Evolutionary conservation across 805 yeast species (phyloP).

Genomic region (Jamesozyma hellenica): DNA sequence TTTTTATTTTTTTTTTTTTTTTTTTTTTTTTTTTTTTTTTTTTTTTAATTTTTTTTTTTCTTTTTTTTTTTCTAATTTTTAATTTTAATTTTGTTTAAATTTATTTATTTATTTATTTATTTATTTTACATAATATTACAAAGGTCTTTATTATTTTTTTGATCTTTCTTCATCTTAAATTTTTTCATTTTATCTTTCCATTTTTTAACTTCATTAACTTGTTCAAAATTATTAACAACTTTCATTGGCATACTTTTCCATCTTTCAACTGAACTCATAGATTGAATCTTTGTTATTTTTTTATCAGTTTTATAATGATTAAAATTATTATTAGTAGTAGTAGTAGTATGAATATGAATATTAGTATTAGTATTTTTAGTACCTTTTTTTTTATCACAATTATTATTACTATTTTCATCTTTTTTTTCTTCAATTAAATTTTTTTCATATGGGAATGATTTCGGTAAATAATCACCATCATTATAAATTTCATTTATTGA

Average conservation of each 20-base stretch:
- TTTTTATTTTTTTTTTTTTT: neutral
- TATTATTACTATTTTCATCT: too few relatives aligned
- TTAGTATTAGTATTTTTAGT: too few relatives aligned
- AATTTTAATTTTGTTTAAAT: neutral
- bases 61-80: neutral
- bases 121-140: conserved; percentile 11
- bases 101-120: neutral
- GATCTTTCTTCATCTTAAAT: conserved; percentile 8
- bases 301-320: too few relatives aligned
- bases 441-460: neutral
- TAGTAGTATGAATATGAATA: too few relatives aligned
- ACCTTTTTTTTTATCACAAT: neutral
- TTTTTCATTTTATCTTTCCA: conserved; percentile 19
- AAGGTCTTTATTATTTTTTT: conserved; percentile 8
- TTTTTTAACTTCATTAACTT: conserved; percentile 9
- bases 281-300: neutral
- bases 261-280: conserved; percentile 17
- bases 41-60: neutral
- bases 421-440: too few relatives aligned
- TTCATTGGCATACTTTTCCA: conserved; percentile 24
- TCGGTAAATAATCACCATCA: neutral
- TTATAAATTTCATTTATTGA: conserved; percentile 4
- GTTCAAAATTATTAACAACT: conserved; percentile 6
- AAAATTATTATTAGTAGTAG: too few relatives aligned
- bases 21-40: neutral